A percentile compares a stretch with the other conserved stretches of the same genome.
Conservation (phyloP, 495 filamentous ascomycete genomes). For the Penicillium manginii region DNA sequence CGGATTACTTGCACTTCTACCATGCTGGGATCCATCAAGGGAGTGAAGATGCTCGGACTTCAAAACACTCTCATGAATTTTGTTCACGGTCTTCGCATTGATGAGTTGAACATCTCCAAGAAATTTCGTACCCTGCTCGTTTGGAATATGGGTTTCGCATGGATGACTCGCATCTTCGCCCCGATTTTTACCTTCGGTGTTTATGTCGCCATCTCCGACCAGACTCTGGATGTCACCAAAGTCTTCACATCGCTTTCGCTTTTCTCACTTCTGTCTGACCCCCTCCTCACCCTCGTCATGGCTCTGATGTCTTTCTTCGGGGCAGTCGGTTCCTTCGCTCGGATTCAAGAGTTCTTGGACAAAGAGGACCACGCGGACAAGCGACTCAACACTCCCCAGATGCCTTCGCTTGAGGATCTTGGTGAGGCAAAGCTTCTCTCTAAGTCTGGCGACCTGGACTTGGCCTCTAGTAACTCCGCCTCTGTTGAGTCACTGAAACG, state of each 20-base stretch:
- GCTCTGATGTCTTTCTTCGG: slow-evolving; percentile 55
- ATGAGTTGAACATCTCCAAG: slow-evolving; percentile 61
- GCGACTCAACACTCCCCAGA: slow-evolving; percentile 24
- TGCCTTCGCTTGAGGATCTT: slow-evolving; percentile 26
- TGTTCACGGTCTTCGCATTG: slow-evolving; percentile 55
- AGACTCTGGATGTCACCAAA: slow-evolving; percentile 51
- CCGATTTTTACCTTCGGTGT: slow-evolving; percentile 58
- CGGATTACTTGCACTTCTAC: slow-evolving; percentile 54
- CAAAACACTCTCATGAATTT: slow-evolving; percentile 37
- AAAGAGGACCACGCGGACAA: slow-evolving; percentile 43
- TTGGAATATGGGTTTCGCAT: slow-evolving; percentile 57
- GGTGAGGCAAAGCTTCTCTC: slow-evolving; percentile 29
- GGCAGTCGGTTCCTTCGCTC: slow-evolving; percentile 58
- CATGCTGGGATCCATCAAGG: slow-evolving; percentile 61
- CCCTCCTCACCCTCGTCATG: slow-evolving; percentile 60
- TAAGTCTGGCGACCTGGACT: slow-evolving; percentile 23
- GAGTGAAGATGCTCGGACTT: slow-evolving; percentile 67
- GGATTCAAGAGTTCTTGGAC: slow-evolving; percentile 63
- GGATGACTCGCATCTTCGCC: slow-evolving; percentile 54
- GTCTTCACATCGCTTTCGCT: slow-evolving; percentile 65
- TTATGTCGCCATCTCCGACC: slow-evolving; percentile 53
- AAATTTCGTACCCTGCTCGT: slow-evolving; percentile 58
- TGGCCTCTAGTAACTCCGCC: slow-evolving; percentile 25
- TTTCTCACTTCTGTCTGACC: slow-evolving; percentile 60
- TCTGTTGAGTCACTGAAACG: slow-evolving; percentile 34